Evolutionary conservation across 805 yeast genomes (phyloP), one percentile per base, ranked within the genome.

Genomic region (Hermanozyma aechmeae): DNA sequence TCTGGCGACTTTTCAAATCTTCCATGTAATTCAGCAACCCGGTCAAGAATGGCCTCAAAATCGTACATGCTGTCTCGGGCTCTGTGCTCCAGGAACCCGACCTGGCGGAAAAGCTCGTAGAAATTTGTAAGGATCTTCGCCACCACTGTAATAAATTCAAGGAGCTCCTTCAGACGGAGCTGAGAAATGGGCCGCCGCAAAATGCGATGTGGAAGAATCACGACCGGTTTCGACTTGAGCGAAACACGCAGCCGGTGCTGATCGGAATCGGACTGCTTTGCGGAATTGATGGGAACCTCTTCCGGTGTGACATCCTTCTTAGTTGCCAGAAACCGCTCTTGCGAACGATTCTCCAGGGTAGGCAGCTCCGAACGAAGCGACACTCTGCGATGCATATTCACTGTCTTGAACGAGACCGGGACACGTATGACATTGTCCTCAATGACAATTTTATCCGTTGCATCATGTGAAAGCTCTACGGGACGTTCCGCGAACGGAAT

Each of bases 121-220:
- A 59, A 62, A 32, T 59, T 60, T 17, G 51, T 42, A 3, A 62
- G 27, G 4, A 62, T 48, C 34, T 61, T 60, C 4, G 57, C 67
- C 5, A 62, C 43, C 0, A 60, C 37, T 37, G 53, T 48, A 5
- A 62, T 43, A 30, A 62, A 60, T 32, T 43, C 46, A 26, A 60
- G 41, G 32, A 55, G 60, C 34, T 62, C 68, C 30, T 50, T 50
- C 12, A 57, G 45, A 15, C 57, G 42, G 17, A 62, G 43, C 30
- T 55, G 55, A 19, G 53, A 45, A 35, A 62, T 56, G 9, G 68
- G 67, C 29, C 59, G 58, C 33, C 48, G 53, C 25, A 62, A 46
- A n/a, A 62, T 58, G 34, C 53, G 53, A 34, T 62, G 68, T 1
- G 69, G 68, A 5, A 61, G 52, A 6, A 62, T 50, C 7, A 60